These are phyloP conservation scores for Cyclotella kingstonii DNA, from an alignment of 108 stramenopile species.

Conservation along the genomic window DNA sequence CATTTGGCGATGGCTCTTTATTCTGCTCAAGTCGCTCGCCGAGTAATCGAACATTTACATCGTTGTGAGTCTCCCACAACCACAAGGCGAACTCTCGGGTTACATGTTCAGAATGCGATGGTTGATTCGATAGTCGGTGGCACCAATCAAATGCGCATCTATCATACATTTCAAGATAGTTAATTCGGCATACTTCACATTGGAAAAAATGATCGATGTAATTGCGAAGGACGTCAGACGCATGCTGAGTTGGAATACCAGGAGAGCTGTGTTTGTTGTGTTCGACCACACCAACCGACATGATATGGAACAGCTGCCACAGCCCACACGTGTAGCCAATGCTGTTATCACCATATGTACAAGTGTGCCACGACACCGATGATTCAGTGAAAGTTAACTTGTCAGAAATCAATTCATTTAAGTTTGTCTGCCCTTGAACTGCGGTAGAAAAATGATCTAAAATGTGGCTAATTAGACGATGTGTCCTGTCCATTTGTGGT, in stretches of 20 bases:
- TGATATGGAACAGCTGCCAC: slow-evolving; percentile 83
- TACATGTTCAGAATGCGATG: slow-evolving; percentile 37
- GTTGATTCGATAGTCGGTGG: slow-evolving; percentile 53
- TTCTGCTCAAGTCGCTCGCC: slow-evolving; percentile 41
- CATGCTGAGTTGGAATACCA: slow-evolving; percentile 31
- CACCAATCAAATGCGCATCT: slow-evolving; percentile 70
- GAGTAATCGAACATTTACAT: slow-evolving; percentile 70
- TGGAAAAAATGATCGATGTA: slow-evolving; percentile 77
- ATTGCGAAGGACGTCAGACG: slow-evolving; percentile 25
- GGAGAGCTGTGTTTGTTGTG: slow-evolving; percentile 50
- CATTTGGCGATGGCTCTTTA: slow-evolving; percentile 15
- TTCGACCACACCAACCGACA: slow-evolving; percentile 76
- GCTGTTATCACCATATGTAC: slow-evolving; percentile 38
- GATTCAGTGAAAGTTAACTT: slow-evolving; percentile 5
- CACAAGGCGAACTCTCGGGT: slow-evolving; percentile 73
- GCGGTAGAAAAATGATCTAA: slow-evolving; percentile 49
- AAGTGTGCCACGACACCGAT: slow-evolving; percentile 25
- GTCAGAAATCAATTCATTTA: slow-evolving; percentile 35
- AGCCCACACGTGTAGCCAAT: slow-evolving; percentile 85
- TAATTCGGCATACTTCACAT: slow-evolving; percentile 75
- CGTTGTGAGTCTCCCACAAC: slow-evolving; percentile 82
- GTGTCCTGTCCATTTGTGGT: slow-evolving; percentile 55
- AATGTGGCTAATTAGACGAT: slow-evolving; percentile 40
- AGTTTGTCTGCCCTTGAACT: slow-evolving; percentile 32
- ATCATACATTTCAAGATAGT: slow-evolving; percentile 73